Base-by-base conservation (phyloP, 805 yeast genomes). In the Candida piceae region DNA sequence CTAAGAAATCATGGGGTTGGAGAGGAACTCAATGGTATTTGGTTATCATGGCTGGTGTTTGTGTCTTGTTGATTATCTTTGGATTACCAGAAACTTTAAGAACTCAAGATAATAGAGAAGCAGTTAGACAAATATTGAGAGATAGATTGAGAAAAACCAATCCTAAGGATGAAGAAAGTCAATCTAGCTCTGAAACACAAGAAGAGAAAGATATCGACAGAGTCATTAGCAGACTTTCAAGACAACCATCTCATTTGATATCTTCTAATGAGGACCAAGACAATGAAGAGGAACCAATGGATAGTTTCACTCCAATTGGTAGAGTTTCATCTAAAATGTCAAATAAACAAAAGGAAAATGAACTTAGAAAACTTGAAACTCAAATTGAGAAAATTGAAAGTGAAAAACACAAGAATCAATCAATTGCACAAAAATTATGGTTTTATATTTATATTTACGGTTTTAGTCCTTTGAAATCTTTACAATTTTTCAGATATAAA, bases 1-100 rank as follows among this genome's bases (percentile, higher is more conserved):
- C 46, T 8, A 52, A 55, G 26, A 65, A 71, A 29, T 67, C 69
- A 9, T 83, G 87, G 80, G 86, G 87, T 7, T 87, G 95, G 95
- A 68, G 95, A 54, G 84, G 90, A 3, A 84, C 95, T 3, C 93
- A 84, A 52, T 87, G 94, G 90, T 76, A 84, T 36, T 63, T 84
- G 59, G 84, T 81, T 13, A 80, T 82, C 20, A 57, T 83, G 31
- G 73, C 85, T 1, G 86, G 80, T 2, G 56, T 69, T 11, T 70
- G 72, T 33, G 64, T 70, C 18, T 16, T 75, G 1, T 41, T 74
- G 35, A 61, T 86, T 28, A 45, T 75, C 5, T 67, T 82, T 32
- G 62, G 70, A 5, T 63, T 87, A 13, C 96, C 97, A 1, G 97
- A 88, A 53, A 88, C 96, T 0, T 63, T 86, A n/a, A 66, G 89